These are phyloP conservation scores for Obelidium mucronatum DNA, from an alignment of 192 early-diverging fungal genomes.

Conservation along the genomic window DNA sequence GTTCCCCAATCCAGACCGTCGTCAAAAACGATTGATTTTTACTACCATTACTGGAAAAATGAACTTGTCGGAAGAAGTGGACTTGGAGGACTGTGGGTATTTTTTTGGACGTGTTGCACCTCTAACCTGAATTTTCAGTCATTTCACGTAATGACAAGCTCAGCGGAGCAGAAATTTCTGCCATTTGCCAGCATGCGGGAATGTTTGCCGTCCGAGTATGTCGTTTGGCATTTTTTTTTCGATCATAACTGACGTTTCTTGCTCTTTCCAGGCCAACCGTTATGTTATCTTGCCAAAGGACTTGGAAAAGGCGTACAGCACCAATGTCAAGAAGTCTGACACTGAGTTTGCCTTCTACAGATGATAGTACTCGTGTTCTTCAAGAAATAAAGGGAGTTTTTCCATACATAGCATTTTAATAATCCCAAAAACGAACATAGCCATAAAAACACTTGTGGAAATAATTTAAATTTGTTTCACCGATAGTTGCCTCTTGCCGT, in stretches of 20 bases:
- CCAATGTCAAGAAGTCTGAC: conserved; percentile 95
- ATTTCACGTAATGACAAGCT: conserved; percentile 96
- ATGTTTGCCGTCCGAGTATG: conserved; percentile 94
- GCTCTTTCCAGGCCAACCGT: conserved; percentile 71
- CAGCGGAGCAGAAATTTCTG: conserved; percentile 95
- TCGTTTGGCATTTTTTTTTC: neutral
- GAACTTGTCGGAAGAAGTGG: conserved; percentile 95
- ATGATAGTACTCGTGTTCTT: conserved; percentile 50
- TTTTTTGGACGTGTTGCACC: conserved; percentile 6
- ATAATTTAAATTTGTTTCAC: too few species aligned
- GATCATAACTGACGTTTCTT: neutral
- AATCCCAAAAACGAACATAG: neutral
- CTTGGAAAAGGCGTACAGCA: conserved; percentile 94
- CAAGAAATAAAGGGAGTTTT: neutral
- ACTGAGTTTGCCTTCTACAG: conserved; percentile 97
- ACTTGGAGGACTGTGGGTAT: conserved; percentile 84
- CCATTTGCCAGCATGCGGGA: conserved; percentile 98
- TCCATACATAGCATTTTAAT: too few species aligned
- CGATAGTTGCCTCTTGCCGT: neutral
- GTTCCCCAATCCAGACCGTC: conserved; percentile 96
- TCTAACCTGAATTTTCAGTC: conserved; percentile 58
- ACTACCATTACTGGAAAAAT: conserved; percentile 94
- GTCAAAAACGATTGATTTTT: conserved; percentile 97
- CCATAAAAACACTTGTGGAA: neutral
- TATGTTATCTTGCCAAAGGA: conserved; percentile 96